Evolutionary conservation across 2,329 filamentous ascomycete genomes (phyloP).

Genomic region (Dothistroma pini): DNA sequence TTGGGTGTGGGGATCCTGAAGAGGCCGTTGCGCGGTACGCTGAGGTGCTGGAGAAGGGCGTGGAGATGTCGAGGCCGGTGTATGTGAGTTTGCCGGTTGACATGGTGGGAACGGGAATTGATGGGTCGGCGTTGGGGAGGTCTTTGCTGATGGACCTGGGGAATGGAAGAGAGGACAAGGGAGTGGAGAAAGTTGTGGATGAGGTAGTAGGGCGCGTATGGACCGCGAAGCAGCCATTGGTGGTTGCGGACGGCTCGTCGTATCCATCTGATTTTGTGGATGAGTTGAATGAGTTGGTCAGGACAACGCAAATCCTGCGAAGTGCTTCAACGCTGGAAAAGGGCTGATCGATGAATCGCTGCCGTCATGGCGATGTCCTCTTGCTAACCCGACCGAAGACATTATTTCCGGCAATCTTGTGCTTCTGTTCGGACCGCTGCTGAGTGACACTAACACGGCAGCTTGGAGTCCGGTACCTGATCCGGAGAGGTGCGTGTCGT

Average conservation of each 20-base stretch:
- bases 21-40: conserved; percentile 10
- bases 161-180: conserved; percentile 39
- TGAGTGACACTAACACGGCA: conserved; percentile 32
- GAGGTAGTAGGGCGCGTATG: conserved; percentile 44
- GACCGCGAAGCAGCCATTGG: conserved; percentile 45
- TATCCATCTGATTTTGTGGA: conserved; percentile 42
- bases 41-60: conserved; percentile 11
- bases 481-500: conserved; percentile 34
- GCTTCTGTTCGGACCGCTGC: conserved; percentile 16
- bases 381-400: conserved; percentile 37
- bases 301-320: conserved; percentile 48
- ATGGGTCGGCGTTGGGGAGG: conserved; percentile 30
- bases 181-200: conserved; percentile 5
- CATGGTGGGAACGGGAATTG: conserved; percentile 25
- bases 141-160: conserved; percentile 15
- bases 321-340: conserved; percentile 49
- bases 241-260: conserved; percentile 53
- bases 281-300: conserved; percentile 45
- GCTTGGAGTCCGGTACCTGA: conserved; percentile 40
- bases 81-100: conserved; percentile 16
- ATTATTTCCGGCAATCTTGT: conserved; percentile 15
- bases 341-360: conserved; percentile 49
- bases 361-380: conserved; percentile 50
- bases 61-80: conserved; percentile 12
- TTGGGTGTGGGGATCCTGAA: conserved; percentile 4